Evolutionary conservation across 2,329 filamentous ascomycete genomes (phyloP).

Genomic region (Chrysoporthe deuterocubensis): DNA sequence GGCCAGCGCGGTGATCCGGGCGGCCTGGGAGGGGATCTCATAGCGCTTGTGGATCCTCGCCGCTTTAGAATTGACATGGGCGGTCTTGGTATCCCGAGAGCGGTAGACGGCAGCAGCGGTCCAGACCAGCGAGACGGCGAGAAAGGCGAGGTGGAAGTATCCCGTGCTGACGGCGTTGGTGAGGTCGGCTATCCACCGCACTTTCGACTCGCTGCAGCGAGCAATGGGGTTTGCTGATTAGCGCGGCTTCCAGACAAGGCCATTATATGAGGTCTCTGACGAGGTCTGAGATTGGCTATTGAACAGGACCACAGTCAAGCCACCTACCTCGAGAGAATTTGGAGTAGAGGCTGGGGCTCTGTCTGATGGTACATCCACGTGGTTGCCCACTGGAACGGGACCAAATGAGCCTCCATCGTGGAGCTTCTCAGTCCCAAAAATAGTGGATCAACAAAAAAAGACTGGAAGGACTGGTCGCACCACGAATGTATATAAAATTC

Average conservation of each 20-base stretch:
- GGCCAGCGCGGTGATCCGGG: conserved; percentile 20
- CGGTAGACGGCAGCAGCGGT: conserved; percentile 8
- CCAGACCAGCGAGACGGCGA: conserved; percentile 25
- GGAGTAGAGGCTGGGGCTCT: conserved; percentile 3
- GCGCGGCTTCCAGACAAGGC: background rate
- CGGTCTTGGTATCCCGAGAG: conserved; percentile 10
- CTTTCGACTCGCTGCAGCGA: conserved; percentile 15
- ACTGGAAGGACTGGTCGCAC: background rate
- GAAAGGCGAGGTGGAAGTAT: conserved; percentile 17
- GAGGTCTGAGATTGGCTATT: background rate
- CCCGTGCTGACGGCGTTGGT: conserved; percentile 13
- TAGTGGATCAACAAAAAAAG: background rate
- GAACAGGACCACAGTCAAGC: background rate
- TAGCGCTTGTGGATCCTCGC: conserved; percentile 20
- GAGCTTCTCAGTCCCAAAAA: background rate
- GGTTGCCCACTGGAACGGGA: conserved; percentile 10
- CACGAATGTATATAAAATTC: background rate
- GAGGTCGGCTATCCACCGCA: conserved; percentile 22
- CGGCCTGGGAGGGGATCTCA: conserved; percentile 26
- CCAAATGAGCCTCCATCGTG: conserved; percentile 17
- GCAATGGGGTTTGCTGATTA: background rate
- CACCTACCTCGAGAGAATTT: background rate
- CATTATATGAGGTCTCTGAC: background rate
- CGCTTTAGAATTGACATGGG: conserved; percentile 14
- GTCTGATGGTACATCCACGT: conserved; percentile 11